Percentiles rank a stretch among this genome's conserved stretches.
Evolutionary conservation across 2,329 filamentous ascomycete genomes (phyloP).

Genomic region (Talaromyces islandicus): DNA sequence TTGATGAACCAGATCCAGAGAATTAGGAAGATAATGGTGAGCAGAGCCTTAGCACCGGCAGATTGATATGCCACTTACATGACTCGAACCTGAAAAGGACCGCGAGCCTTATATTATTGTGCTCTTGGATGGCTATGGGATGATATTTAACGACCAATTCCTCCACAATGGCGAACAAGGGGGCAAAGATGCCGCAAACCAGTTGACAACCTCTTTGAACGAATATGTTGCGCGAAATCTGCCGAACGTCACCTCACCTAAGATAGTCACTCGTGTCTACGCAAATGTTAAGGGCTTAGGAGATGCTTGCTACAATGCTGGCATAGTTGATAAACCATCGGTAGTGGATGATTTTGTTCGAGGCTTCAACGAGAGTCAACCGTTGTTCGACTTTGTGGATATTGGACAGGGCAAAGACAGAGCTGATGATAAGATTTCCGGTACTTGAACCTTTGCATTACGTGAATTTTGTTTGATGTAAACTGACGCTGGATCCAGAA

Average conservation of each 20-base stretch:
- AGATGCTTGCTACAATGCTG: constrained; percentile 42
- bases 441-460: constrained; percentile 23
- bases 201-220: constrained; percentile 40
- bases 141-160: constrained; percentile 50
- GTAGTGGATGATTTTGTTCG: constrained; percentile 48
- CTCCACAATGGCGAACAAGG: constrained; percentile 46
- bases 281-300: constrained; percentile 48
- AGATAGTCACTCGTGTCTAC: constrained; percentile 49
- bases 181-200: constrained; percentile 47
- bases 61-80: neutral
- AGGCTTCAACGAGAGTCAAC: constrained; percentile 49
- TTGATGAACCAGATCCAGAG: constrained; percentile 42
- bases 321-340: constrained; percentile 37
- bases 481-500: constrained; percentile 36
- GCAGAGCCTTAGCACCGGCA: constrained; percentile 2
- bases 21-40: constrained; percentile 42
- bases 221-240: constrained; percentile 38
- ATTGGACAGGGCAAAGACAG: constrained; percentile 40
- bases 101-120: constrained; percentile 50
- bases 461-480: constrained; percentile 3
- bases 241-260: constrained; percentile 38
- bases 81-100: constrained; percentile 28
- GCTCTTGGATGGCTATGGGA: constrained; percentile 51
- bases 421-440: constrained; percentile 44
- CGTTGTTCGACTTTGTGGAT: constrained; percentile 48